Evolutionary conservation across 1,284 basidiomycete species (phyloP), one percentile per base, ranked within the genome.

Genomic region (Irpex lacteus): DNA sequence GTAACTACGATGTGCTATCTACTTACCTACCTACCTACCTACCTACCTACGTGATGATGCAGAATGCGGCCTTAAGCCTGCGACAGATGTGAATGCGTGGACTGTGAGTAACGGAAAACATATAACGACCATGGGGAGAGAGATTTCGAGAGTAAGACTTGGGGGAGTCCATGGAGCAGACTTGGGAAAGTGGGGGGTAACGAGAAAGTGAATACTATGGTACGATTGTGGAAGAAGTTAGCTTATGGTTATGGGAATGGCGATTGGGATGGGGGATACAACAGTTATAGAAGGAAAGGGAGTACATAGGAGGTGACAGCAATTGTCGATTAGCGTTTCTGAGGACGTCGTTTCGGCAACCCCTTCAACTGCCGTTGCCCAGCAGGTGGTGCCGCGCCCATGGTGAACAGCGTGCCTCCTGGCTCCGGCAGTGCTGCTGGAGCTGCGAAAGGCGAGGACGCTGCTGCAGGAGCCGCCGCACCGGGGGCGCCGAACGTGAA

Each of bases 331-430:
- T 64, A 74, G 37, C 73, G 74, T 57, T 73, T 72, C 40, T 64
- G 70, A 52, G 70, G 70, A 15, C 74, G 54, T 32, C 76, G 73
- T 59, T 58, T 75, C 7, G 76, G 76, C 56, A 78, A 66, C 58
- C 73, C 75, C 73, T 74, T 78, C 44, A 74, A 66, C 18, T 60
- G 67, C 4, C 76, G 69, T 40, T 69, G 61, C 3, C 67, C 57
- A 7, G 67, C 61, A 15, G 75, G 72, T 34, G 73, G 70, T 3
- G 74, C 71, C 11, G 76, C 69, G 4, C 76, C 76, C 50, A 78
- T 73, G 7, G 71, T 76, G 70, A 78, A 78, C 59, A 72, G 37
- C 4, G 73, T 66, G 11, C 68, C 69, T 40, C 71, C 70, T 36
- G 66, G 34, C 37, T 70, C 52, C 7, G 68, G 72, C 60, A 68